phyloP scores from a whole-genome alignment of 495 filamentous ascomycete species.

The Aspergillus campestris region DNA sequence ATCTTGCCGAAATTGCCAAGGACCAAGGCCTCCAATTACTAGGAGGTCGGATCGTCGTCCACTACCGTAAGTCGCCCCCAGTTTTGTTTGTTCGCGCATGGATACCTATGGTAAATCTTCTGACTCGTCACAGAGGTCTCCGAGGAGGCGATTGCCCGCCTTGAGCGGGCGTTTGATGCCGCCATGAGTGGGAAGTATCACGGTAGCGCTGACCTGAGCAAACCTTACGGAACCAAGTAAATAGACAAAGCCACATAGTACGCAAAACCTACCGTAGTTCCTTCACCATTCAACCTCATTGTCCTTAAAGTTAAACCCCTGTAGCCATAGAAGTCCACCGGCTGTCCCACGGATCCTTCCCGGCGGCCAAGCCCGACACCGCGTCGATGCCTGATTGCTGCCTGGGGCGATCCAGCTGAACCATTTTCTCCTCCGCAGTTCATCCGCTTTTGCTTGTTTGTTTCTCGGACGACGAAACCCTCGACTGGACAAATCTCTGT shows the following conservation, averaged over 20 bases:
- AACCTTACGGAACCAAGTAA: conserved; percentile 31
- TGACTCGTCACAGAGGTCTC: conserved; percentile 37
- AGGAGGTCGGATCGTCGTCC: conserved; percentile 34
- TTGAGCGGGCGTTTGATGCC: conserved; percentile 34
- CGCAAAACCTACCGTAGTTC: neutral
- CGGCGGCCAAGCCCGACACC: neutral
- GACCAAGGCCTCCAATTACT: conserved; percentile 31
- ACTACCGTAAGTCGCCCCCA: conserved; percentile 35
- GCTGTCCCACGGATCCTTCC: neutral
- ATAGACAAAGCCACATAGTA: neutral
- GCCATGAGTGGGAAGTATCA: conserved; percentile 30
- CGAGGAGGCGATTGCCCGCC: conserved; percentile 30
- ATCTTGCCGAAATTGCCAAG: conserved; percentile 31
- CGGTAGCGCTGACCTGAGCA: conserved; percentile 28
- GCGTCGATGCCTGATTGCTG: conserved; percentile 12
- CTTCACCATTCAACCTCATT: conserved; percentile 3
- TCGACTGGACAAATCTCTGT: conserved; percentile 11
- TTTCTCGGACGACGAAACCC: conserved; percentile 33
- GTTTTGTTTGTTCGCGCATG: neutral
- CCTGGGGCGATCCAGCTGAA: conserved; percentile 19
- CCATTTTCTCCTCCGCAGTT: neutral
- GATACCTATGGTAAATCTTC: conserved; percentile 1
- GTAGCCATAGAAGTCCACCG: too few species aligned
- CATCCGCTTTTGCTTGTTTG: conserved; percentile 14
- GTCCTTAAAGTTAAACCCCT: too few species aligned